Evolutionary conservation across 148 eudicot species (phyloP).

Genomic region (Cornus kousa): DNA sequence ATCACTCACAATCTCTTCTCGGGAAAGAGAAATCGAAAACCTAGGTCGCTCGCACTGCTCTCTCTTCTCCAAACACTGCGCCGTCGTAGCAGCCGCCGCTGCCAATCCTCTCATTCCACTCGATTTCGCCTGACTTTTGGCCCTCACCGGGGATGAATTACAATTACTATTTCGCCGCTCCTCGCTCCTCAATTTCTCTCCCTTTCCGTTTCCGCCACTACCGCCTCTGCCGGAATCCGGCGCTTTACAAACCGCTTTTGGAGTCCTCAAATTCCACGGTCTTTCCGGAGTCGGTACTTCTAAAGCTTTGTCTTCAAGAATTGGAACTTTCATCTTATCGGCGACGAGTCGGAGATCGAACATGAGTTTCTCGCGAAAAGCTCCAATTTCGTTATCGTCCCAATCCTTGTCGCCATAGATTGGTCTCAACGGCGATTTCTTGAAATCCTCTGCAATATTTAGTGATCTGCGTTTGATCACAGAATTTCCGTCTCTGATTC

Average conservation of each 20-base stretch:
- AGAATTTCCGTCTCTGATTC: background rate
- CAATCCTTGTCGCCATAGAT: background rate
- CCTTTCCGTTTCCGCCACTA: background rate
- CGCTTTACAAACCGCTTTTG: constrained; percentile 28
- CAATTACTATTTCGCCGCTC: background rate
- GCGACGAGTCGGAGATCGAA: constrained; percentile 19
- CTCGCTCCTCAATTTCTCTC: background rate
- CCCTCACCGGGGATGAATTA: background rate
- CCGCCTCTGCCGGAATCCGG: constrained; percentile 3
- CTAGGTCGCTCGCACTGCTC: constrained; percentile 17
- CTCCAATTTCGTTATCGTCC: constrained; percentile 12
- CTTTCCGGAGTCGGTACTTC: constrained; percentile 1
- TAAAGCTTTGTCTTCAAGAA: background rate
- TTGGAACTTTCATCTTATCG: constrained; percentile 14
- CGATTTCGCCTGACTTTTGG: background rate
- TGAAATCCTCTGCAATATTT: background rate
- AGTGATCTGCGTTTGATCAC: constrained; percentile 1
- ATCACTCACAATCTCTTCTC: constrained; percentile 39
- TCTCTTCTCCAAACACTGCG: constrained; percentile 9
- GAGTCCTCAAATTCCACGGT: constrained; percentile 31
- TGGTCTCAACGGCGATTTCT: background rate
- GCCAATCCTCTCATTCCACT: background rate
- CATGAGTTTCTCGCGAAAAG: constrained; percentile 21
- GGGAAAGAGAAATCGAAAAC: constrained; percentile 29
- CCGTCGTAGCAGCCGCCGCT: background rate